These are phyloP conservation scores for Colletotrichum lentis DNA, from an alignment of 2,329 filamentous ascomycete genomes.

Conservation along the genomic window DNA sequence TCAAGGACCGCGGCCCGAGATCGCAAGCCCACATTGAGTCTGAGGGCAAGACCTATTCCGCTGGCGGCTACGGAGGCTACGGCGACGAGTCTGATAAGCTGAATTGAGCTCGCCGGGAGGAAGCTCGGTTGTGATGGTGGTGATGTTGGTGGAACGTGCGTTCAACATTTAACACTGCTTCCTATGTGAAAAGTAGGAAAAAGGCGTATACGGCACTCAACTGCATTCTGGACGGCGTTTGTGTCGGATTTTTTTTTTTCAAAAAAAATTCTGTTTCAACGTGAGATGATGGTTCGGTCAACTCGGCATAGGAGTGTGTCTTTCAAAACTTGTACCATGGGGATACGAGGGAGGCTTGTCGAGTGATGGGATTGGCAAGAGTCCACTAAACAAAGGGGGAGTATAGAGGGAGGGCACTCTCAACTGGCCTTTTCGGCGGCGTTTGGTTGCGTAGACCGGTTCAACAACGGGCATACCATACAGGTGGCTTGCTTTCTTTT, in stretches of 20 bases:
- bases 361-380: not conserved
- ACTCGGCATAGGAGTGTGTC: constrained; percentile 5
- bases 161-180: constrained; percentile 18
- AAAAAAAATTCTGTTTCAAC: constrained; percentile 11
- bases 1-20: constrained; percentile 80
- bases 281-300: constrained; percentile 10
- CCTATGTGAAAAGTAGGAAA: not conserved
- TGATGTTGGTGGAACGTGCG: not conserved
- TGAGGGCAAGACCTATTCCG: constrained; percentile 71
- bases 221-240: constrained; percentile 33
- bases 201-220: constrained; percentile 33
- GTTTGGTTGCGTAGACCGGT: constrained; percentile 34
- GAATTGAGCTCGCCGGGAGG: constrained; percentile 31
- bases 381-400: not conserved
- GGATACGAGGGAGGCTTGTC: not conserved
- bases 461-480: constrained; percentile 34
- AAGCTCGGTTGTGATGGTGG: not conserved
- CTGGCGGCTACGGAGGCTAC: constrained; percentile 64
- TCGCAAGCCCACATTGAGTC: constrained; percentile 62
- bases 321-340: constrained; percentile 26
- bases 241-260: not conserved
- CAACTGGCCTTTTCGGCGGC: constrained; percentile 35
- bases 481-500: constrained; percentile 17
- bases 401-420: constrained; percentile 21
- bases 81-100: constrained; percentile 59